Evolutionary conservation across 176 grass and related monocot genomes (phyloP).

Genomic region (Themeda triandra): DNA sequence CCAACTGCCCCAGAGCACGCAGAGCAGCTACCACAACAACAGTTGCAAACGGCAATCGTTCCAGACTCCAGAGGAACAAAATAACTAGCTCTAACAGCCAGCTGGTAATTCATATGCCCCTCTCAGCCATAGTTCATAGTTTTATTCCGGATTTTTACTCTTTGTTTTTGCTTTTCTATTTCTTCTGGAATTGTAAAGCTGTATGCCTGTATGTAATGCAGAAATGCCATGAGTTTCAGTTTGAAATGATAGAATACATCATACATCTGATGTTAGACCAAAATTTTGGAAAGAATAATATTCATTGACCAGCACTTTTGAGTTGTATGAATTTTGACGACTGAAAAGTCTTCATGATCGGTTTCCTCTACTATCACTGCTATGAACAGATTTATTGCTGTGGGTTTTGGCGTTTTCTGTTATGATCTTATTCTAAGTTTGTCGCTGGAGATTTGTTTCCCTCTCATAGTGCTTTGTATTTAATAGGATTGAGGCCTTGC

Average conservation of each 20-base stretch:
- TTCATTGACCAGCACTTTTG: not conserved
- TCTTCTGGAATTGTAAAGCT: conserved; percentile 40
- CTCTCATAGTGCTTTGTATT: not conserved
- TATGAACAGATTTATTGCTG: not conserved
- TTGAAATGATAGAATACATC: not conserved
- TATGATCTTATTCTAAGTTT: not conserved
- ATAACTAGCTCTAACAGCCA: conserved; percentile 1
- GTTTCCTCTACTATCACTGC: not conserved
- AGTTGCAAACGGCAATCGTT: not conserved
- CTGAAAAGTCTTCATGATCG: not conserved
- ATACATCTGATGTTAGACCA: not conserved
- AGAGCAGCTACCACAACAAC: not conserved
- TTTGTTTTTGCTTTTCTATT: conserved; percentile 13
- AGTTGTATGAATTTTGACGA: not conserved
- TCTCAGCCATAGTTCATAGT: not conserved
- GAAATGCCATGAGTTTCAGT: conserved; percentile 29
- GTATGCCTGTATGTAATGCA: conserved; percentile 1
- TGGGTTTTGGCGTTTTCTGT: not conserved
- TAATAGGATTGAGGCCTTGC: not conserved
- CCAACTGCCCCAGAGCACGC: not conserved
- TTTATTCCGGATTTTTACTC: not conserved
- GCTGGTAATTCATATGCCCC: conserved; percentile 19
- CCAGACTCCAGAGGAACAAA: not conserved
- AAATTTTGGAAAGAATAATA: conserved; percentile 28
- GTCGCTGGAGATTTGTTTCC: not conserved